phyloP scores from a whole-genome alignment of 1,139 yeast species.

The Hanseniaspora gamundiae region DNA sequence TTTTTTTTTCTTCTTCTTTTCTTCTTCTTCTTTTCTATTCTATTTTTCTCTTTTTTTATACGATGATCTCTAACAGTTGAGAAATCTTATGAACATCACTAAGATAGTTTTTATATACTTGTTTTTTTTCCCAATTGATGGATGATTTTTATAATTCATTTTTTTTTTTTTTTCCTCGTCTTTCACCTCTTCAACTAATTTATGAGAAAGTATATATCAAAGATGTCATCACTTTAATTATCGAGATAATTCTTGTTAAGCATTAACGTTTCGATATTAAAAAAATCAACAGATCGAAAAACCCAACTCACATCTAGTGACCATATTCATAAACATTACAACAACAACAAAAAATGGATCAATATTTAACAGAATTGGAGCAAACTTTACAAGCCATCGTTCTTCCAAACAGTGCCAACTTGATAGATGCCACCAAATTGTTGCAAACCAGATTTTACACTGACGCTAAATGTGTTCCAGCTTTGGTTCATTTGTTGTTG shows the following conservation, averaged over 20 bases:
- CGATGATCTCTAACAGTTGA: no score
- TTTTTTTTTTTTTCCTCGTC: neutral
- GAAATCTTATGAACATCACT: no score
- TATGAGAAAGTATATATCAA: no score
- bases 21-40: neutral
- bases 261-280: no score
- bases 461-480: slow-evolving; percentile 62
- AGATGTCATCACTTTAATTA: neutral
- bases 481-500: slow-evolving; percentile 72
- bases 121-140: no score
- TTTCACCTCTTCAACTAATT: neutral
- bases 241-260: no score
- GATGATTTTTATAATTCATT: no score
- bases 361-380: slow-evolving; percentile 57
- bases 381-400: slow-evolving; percentile 65
- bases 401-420: slow-evolving; percentile 63
- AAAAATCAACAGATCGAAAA: no score
- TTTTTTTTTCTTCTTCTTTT: neutral
- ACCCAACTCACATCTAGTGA: neutral
- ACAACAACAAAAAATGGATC: slow-evolving; percentile 39
- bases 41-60: neutral
- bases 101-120: no score
- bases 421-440: slow-evolving; percentile 71
- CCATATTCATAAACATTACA: neutral
- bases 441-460: slow-evolving; percentile 67